A percentile compares a stretch with the other conserved stretches of the same genome.
These are phyloP conservation scores for Penicillium hordei DNA, from an alignment of 2,329 filamentous ascomycete species.

Conservation along the genomic window DNA sequence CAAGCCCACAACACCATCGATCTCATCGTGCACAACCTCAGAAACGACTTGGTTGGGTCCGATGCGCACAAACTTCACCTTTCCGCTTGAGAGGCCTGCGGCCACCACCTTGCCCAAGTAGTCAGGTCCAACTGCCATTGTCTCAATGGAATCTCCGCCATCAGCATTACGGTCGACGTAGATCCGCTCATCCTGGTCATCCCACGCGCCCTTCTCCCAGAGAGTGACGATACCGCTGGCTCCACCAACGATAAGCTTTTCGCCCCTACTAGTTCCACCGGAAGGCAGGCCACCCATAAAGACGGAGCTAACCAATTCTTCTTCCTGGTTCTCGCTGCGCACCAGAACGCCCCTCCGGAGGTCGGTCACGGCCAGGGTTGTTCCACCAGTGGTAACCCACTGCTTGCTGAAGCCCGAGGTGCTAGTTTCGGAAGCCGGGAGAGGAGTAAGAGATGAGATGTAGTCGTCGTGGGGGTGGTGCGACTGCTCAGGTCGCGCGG, in stretches of 20 bases:
- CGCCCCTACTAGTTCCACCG: constrained; percentile 65
- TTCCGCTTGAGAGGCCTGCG: constrained; percentile 79
- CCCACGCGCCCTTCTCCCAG: constrained; percentile 94
- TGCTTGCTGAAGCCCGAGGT: constrained; percentile 91
- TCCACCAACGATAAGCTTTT: constrained; percentile 74
- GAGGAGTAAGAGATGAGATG: constrained; percentile 79
- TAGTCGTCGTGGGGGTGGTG: constrained; percentile 90
- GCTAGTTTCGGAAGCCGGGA: constrained; percentile 75
- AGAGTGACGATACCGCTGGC: constrained; percentile 80
- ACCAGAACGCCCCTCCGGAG: constrained; percentile 81
- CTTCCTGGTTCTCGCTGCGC: constrained; percentile 90
- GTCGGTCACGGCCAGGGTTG: constrained; percentile 87
- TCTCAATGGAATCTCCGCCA: constrained; percentile 77
- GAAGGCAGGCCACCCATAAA: constrained; percentile 76
- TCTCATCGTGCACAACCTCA: constrained; percentile 73
- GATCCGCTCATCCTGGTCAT: constrained; percentile 89
- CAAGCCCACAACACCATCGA: constrained; percentile 79
- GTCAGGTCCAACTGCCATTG: constrained; percentile 70
- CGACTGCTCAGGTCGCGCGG: constrained; percentile 70
- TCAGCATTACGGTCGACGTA: constrained; percentile 64
- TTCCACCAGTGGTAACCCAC: constrained; percentile 90
- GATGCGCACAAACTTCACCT: constrained; percentile 73
- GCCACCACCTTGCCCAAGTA: constrained; percentile 68
- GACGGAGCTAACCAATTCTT: constrained; percentile 79
- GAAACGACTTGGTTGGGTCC: constrained; percentile 69